Conservation (phyloP, 2,329 filamentous ascomycete genomes). For the Didymellaceae sp. region DNA sequence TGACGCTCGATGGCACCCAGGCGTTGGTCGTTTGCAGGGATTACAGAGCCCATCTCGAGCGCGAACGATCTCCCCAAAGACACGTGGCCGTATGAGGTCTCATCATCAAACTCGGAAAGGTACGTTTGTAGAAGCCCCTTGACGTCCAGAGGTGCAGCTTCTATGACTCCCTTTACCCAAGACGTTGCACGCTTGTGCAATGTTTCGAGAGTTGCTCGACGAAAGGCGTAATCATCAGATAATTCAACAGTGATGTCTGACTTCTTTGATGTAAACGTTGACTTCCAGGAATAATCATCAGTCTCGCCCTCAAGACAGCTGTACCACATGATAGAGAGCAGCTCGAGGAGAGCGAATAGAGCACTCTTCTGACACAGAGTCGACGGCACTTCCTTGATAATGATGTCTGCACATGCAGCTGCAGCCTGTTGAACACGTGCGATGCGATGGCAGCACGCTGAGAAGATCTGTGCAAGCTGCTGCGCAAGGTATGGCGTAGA, state of each 20-base stretch:
- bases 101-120: slow-evolving; percentile 91
- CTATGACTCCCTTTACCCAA: slow-evolving; percentile 83
- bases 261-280: slow-evolving; percentile 77
- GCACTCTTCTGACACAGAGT: slow-evolving; percentile 88
- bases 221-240: slow-evolving; percentile 89
- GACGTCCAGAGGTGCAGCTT: slow-evolving; percentile 87
- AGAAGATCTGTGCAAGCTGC: slow-evolving; percentile 85
- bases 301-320: slow-evolving; percentile 94
- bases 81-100: slow-evolving; percentile 88
- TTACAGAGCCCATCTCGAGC: slow-evolving; percentile 84
- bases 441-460: slow-evolving; percentile 91
- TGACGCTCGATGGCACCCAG: slow-evolving; percentile 79
- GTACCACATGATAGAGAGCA: slow-evolving; percentile 92
- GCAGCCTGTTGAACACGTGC: slow-evolving; percentile 89
- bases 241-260: slow-evolving; percentile 84
- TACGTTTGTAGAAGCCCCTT: slow-evolving; percentile 97
- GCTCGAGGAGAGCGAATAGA: slow-evolving; percentile 88
- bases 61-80: slow-evolving; percentile 94
- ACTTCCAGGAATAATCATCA: slow-evolving; percentile 88
- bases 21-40: slow-evolving; percentile 85
- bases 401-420: slow-evolving; percentile 79
- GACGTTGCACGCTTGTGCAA: slow-evolving; percentile 77
- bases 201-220: slow-evolving; percentile 77
- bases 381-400: slow-evolving; percentile 84
- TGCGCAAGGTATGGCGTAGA: slow-evolving; percentile 90